These are phyloP conservation scores for Hyparrhenia diplandra DNA, from an alignment of 176 grass and related monocot species.

Conservation along the genomic window DNA sequence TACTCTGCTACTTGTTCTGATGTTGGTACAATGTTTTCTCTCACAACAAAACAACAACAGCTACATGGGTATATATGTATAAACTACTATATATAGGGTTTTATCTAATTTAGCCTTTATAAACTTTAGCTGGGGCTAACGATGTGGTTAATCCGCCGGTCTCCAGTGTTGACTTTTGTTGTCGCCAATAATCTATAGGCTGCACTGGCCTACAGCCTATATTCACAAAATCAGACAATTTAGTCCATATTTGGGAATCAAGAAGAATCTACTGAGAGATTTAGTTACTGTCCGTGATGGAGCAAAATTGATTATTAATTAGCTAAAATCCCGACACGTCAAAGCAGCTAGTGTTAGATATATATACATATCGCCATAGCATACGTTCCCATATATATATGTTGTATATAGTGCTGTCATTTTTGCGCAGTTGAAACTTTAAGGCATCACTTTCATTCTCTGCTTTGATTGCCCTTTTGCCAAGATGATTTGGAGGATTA, in stretches of 20 bases:
- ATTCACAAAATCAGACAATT: not conserved
- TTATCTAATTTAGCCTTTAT: not conserved
- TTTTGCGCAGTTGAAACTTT: conserved; percentile 8
- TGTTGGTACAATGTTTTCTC: too few species aligned
- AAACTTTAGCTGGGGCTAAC: not conserved
- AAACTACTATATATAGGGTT: not conserved
- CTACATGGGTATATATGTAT: too few species aligned
- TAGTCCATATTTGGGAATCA: conserved; percentile 9
- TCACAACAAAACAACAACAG: too few species aligned
- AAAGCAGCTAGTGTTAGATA: conserved; percentile 16
- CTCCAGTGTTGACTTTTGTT: not conserved
- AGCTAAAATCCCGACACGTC: conserved; percentile 16
- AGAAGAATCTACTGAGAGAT: conserved; percentile 18
- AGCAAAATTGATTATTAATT: not conserved
- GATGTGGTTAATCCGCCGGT: not conserved
- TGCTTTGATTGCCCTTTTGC: not conserved
- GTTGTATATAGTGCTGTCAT: conserved; percentile 18
- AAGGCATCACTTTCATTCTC: not conserved
- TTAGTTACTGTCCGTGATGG: conserved; percentile 23
- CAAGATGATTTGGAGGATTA: too few species aligned
- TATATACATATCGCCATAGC: not conserved
- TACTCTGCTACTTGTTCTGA: too few species aligned
- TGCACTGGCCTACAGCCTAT: conserved; percentile 24
- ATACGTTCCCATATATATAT: too few species aligned
- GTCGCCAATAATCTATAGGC: not conserved